Evolutionary conservation across 176 grass and related monocot species (phyloP).

Genomic region (Thinopyrum elongatum): DNA sequence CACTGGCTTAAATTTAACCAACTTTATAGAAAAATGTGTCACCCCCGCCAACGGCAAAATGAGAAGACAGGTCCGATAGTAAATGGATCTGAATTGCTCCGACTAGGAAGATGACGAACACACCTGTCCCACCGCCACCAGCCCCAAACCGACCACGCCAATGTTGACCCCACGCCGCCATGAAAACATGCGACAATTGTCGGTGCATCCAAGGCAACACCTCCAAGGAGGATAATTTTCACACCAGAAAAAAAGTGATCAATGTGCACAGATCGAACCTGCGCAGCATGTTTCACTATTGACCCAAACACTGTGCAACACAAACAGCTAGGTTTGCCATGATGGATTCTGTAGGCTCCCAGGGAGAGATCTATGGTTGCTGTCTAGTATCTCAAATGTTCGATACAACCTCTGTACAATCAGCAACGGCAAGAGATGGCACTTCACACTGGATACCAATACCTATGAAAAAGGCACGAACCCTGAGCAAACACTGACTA

Average conservation of each 20-base stretch:
- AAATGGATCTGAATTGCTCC: too few species aligned
- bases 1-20: too few species aligned
- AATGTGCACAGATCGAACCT: background rate
- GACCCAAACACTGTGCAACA: background rate
- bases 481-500: background rate
- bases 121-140: too few species aligned
- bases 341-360: background rate
- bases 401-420: background rate
- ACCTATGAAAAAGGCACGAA: constrained; percentile 11
- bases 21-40: too few species aligned
- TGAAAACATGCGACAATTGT: too few species aligned
- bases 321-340: background rate
- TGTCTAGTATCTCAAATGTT: background rate
- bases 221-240: background rate
- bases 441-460: constrained; percentile 18
- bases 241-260: background rate
- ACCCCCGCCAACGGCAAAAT: too few species aligned
- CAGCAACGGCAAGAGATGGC: background rate
- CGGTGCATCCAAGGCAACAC: too few species aligned
- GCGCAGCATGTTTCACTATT: background rate
- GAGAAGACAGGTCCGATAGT: too few species aligned
- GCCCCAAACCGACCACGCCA: too few species aligned
- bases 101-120: too few species aligned
- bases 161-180: too few species aligned
- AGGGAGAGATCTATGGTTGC: background rate